Evolutionary conservation across 192 early-diverging fungal species (phyloP).

Genomic region (Coemansia interrupta): DNA sequence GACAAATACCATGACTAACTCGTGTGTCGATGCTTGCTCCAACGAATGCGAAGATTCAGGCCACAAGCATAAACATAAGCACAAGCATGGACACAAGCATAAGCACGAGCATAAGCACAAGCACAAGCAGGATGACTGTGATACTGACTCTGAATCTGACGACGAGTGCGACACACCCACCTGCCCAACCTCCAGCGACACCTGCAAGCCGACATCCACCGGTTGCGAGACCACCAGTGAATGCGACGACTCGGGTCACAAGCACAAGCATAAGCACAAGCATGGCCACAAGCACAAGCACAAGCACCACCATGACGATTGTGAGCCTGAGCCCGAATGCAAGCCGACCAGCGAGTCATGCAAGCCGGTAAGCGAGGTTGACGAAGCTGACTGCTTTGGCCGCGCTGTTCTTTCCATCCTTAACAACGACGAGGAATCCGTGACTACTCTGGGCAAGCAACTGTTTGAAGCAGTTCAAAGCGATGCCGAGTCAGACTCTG

Average conservation of each 20-base stretch:
- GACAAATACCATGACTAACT: conserved; percentile 20
- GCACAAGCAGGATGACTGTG: neutral
- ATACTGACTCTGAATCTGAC: conserved; percentile 6
- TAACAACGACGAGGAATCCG: conserved; percentile 23
- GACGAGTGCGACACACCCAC: conserved; percentile 8
- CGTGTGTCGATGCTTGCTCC: conserved; percentile 11
- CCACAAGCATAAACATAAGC: conserved; percentile 17
- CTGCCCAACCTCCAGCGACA: conserved; percentile 7
- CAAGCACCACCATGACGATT: conserved; percentile 5
- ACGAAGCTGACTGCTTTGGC: conserved; percentile 34
- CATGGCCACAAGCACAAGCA: conserved; percentile 19
- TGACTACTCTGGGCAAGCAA: conserved; percentile 40
- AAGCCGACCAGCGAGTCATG: neutral
- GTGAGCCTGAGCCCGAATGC: conserved; percentile 4
- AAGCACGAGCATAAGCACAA: conserved; percentile 25
- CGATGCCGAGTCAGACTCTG: conserved; percentile 3
- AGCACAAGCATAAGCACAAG: conserved; percentile 32
- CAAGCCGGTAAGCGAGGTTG: conserved; percentile 9
- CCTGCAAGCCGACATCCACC: conserved; percentile 4
- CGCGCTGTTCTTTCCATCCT: conserved; percentile 33
- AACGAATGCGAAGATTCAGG: conserved; percentile 9
- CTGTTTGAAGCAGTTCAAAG: conserved; percentile 16
- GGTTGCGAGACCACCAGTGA: conserved; percentile 10
- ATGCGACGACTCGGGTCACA: conserved; percentile 6
- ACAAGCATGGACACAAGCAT: conserved; percentile 18